Percentiles rank a stretch among this genome's conserved stretches.
Conservation (phyloP, 1,284 basidiomycete genomes). For the Chalciporus sp. region DNA sequence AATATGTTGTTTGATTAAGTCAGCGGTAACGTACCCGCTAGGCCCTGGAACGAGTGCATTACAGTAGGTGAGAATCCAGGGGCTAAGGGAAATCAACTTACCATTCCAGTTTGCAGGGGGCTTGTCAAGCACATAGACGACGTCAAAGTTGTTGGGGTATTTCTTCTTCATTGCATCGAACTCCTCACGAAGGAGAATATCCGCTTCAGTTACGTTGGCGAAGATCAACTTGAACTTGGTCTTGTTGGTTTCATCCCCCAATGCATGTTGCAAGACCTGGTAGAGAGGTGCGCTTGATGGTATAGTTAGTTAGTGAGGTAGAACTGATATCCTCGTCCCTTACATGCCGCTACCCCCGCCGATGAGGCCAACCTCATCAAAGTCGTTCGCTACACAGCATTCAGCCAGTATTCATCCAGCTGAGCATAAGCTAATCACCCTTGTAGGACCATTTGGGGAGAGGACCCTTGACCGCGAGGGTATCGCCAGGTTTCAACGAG, state of each 20-base stretch:
- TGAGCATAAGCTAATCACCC: conserved; percentile 41
- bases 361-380: conserved; percentile 86
- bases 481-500: conserved; percentile 75
- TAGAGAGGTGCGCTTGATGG: conserved; percentile 67
- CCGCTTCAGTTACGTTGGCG: conserved; percentile 87
- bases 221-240: conserved; percentile 95
- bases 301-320: conserved; percentile 16
- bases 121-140: conserved; percentile 89
- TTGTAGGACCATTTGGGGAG: conserved; percentile 84
- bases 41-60: conserved; percentile 43
- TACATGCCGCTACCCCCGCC: conserved; percentile 89
- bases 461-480: conserved; percentile 88
- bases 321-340: conserved; percentile 27
- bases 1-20: conserved; percentile 75
- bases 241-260: conserved; percentile 78
- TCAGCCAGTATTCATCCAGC: background rate
- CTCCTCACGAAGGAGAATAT: conserved; percentile 87
- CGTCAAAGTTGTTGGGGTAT: conserved; percentile 73
- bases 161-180: conserved; percentile 76
- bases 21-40: conserved; percentile 72
- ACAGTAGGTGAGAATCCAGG: conserved; percentile 13
- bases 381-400: conserved; percentile 68
- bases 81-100: conserved; percentile 21
- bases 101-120: conserved; percentile 73
- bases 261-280: conserved; percentile 76